Conservation (phyloP, 2,329 filamentous ascomycete species). For the Alternaria longipes region DNA sequence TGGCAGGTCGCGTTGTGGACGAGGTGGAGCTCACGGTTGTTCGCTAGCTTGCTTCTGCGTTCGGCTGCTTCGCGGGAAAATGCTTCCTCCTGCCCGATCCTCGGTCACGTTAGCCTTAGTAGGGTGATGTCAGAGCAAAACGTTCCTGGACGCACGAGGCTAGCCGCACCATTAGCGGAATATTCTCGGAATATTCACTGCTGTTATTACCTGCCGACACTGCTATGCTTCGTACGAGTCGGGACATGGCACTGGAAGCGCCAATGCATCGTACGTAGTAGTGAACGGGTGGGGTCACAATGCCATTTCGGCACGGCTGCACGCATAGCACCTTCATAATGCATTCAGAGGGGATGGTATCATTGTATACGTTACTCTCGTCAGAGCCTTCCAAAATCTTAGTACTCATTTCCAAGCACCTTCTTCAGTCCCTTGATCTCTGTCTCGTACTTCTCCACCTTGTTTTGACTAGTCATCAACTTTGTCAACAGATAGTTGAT, state of each 20-base stretch:
- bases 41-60: slow-evolving; percentile 18
- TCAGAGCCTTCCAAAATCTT: not conserved
- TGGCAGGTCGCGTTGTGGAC: slow-evolving; percentile 27
- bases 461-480: slow-evolving; percentile 75
- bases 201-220: not conserved
- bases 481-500: slow-evolving; percentile 78
- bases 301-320: not conserved
- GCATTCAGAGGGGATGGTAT: slow-evolving; percentile 14
- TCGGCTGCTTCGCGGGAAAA: slow-evolving; percentile 20
- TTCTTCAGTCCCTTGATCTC: slow-evolving; percentile 78
- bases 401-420: slow-evolving; percentile 66
- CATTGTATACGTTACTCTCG: not conserved
- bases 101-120: slow-evolving; percentile 13
- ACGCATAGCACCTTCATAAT: not conserved
- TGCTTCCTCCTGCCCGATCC: slow-evolving; percentile 22
- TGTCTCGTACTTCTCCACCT: slow-evolving; percentile 76
- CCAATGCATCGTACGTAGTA: not conserved
- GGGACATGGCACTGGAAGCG: not conserved
- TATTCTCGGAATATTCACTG: not conserved
- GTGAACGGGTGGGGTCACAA: slow-evolving; percentile 2
- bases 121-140: slow-evolving; percentile 16
- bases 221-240: not conserved
- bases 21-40: slow-evolving; percentile 20
- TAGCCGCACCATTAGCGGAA: not conserved
- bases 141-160: slow-evolving; percentile 2